phyloP scores from a whole-genome alignment of 1,284 basidiomycete species.

The Ustilago lituana region DNA sequence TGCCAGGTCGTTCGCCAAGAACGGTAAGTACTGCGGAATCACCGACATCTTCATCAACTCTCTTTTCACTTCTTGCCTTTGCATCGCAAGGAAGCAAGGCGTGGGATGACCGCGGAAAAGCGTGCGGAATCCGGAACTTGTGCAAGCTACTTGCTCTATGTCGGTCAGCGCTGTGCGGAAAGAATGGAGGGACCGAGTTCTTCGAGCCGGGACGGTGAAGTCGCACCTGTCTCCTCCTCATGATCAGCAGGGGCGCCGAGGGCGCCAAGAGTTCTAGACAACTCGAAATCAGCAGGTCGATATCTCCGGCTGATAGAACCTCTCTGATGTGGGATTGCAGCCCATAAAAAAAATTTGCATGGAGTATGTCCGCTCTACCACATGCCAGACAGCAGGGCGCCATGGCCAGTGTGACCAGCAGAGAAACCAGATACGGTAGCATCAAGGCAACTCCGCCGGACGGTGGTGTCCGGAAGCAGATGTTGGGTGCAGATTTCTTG shows the following conservation, averaged over 20 bases:
- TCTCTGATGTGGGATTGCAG: neutral
- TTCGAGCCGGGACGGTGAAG: too few species aligned
- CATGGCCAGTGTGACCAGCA: too few species aligned
- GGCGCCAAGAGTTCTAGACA: constrained; percentile 4
- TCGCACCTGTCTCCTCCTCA: constrained; percentile 6
- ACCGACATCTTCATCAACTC: neutral
- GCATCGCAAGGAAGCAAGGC: neutral
- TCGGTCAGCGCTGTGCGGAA: too few species aligned
- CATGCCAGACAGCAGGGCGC: constrained; percentile 3
- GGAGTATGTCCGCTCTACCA: neutral
- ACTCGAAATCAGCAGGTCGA: constrained; percentile 1
- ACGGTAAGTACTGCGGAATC: constrained; percentile 72
- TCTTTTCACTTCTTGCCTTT: too few species aligned
- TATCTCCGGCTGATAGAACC: neutral
- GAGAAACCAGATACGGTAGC: too few species aligned
- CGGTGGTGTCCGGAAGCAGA: constrained; percentile 19
- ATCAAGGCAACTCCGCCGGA: too few species aligned
- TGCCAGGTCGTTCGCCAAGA: constrained; percentile 67
- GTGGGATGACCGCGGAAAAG: constrained; percentile 3
- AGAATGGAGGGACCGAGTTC: too few species aligned
- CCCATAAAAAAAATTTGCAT: neutral
- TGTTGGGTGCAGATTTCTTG: neutral
- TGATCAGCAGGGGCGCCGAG: constrained; percentile 5
- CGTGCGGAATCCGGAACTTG: constrained; percentile 5
- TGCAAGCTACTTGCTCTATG: too few species aligned